Base-by-base conservation (phyloP, 2,329 filamentous ascomycete genomes). In the Penicillium sp. region DNA sequence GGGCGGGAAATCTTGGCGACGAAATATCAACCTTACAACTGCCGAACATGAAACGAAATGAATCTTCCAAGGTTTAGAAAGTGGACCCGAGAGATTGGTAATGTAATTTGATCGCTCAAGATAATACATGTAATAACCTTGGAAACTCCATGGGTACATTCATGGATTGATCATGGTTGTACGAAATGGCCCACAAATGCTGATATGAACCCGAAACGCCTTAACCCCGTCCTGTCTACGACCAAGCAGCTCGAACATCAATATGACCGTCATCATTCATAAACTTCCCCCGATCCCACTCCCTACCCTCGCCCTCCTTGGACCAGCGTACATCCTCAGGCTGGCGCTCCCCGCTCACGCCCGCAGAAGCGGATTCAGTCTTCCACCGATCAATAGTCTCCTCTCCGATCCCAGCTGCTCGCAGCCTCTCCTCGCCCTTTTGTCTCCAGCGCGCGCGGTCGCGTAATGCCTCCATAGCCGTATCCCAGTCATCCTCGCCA, bases 391-490 rank as follows among this genome's bases (percentile, higher is more conserved):
- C 80, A 55, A 96, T 84, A 65, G 92, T 84, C 4, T 85, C 83
- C 15, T 92, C 89, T 1, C 84, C 85, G 67, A 96, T 95, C 0
- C 92, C 92, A 0, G 90, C 91, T 20, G 84, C 84, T 31, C 85
- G 85, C 56, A 97, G 75, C 55, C 92, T 79, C 50, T 92, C 87
- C 6, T 89, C 89, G 27, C 91, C 90, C 62, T 87, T 85, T 59
- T 86, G 81, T 66, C 85, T 86, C 85, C 89, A 92, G 61, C 86
- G 87, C 62, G 90, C 84, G n/a, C 90, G 85, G 69, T 96, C 91
- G 37, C 88, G 83, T 53, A 90, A 80, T 4, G 87, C 86, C 73
- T 96, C 91, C 1, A 94, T 78, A 1, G 89, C 86, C 64, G 90
- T 84, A 43, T 90, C 89, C 92, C 91, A 96, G 56, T 90, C 85